Conservation (phyloP, 768 basidiomycete genomes). For the Rhizopogon roseolus region DNA sequence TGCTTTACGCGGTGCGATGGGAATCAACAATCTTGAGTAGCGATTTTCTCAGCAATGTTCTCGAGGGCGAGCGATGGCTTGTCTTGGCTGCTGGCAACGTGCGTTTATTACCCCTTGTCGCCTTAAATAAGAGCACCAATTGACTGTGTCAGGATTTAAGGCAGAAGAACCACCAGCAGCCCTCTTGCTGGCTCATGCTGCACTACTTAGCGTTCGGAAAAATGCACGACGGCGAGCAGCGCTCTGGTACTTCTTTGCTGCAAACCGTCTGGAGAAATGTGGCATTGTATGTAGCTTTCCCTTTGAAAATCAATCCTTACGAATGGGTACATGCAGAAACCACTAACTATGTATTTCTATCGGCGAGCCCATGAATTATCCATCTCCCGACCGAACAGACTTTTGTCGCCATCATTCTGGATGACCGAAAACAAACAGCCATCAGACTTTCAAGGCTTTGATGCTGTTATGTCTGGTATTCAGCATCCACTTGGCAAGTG, state of each 20-base stretch:
- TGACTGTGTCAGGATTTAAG: conserved; percentile 39
- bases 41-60: conserved; percentile 51
- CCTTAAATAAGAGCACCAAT: conserved; percentile 7
- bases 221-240: conserved; percentile 58
- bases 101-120: conserved; percentile 24
- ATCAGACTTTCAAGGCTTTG: conserved; percentile 41
- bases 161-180: conserved; percentile 80
- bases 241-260: conserved; percentile 75
- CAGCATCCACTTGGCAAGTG: conserved; percentile 72
- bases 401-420: conserved; percentile 78
- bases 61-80: conserved; percentile 83
- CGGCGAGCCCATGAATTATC: conserved; percentile 67
- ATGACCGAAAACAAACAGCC: conserved; percentile 55
- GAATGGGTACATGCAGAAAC: conserved; percentile 51
- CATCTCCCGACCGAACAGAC: conserved; percentile 43
- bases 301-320: conserved; percentile 4
- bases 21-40: conserved; percentile 53
- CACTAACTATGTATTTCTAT: conserved; percentile 78
- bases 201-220: conserved; percentile 59
- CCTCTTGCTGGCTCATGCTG: conserved; percentile 77
- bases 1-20: conserved; percentile 73
- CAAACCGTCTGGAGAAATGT: conserved; percentile 75
- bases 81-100: conserved; percentile 84
- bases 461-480: conserved; percentile 64
- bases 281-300: conserved; percentile 61